Percentiles rank a stretch among this genome's conserved stretches.
These are phyloP conservation scores for Lyophyllum semitale DNA, from an alignment of 768 basidiomycete species.

Conservation along the genomic window DNA sequence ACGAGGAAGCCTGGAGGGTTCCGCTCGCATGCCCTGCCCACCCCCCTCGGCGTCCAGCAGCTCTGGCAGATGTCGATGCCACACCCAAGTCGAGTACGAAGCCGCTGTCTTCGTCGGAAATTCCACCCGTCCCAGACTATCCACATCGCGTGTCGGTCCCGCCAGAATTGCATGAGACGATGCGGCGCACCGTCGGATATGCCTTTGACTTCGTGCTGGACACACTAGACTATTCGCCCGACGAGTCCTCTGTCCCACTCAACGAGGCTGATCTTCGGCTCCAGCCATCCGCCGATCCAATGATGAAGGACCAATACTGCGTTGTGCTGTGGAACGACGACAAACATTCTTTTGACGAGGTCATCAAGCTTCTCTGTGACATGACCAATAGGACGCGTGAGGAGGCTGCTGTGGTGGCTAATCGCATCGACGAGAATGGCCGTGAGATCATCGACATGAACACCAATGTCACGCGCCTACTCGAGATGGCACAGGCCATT, in stretches of 20 bases:
- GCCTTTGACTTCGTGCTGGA: conserved; percentile 84
- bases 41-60: conserved; percentile 48
- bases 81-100: conserved; percentile 44
- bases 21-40: conserved; percentile 75
- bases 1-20: conserved; percentile 82
- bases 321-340: conserved; percentile 96
- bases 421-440: conserved; percentile 75
- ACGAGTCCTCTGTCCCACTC: conserved; percentile 68
- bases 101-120: conserved; percentile 47
- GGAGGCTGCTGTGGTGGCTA: conserved; percentile 57
- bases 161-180: conserved; percentile 69
- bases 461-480: conserved; percentile 48
- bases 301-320: conserved; percentile 78
- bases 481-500: conserved; percentile 79
- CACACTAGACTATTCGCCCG: conserved; percentile 79
- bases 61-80: conserved; percentile 26
- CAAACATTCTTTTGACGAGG: conserved; percentile 91
- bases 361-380: conserved; percentile 72
- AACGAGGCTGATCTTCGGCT: conserved; percentile 71
- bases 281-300: conserved; percentile 76
- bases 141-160: conserved; percentile 59
- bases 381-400: conserved; percentile 51
- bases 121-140: conserved; percentile 63
- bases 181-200: conserved; percentile 73
- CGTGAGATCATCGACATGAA: conserved; percentile 84